A percentile compares a stretch with the other conserved stretches of the same genome.
Conservation (phyloP, 305 asterid species). For the Salvia sclarea region DNA sequence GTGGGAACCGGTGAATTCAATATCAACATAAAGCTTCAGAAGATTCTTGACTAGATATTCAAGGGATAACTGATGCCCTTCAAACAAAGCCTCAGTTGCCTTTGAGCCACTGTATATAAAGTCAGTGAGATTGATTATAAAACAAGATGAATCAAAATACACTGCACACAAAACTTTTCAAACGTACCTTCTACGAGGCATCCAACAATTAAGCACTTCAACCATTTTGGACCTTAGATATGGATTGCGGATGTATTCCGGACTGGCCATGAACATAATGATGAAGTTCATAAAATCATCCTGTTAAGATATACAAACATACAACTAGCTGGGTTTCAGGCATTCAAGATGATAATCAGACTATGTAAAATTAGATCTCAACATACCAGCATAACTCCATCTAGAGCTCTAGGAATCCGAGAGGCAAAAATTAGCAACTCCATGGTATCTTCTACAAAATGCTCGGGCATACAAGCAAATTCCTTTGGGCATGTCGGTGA, state of each 20-base stretch:
- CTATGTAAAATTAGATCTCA: constrained; percentile 15
- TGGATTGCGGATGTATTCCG: constrained; percentile 86
- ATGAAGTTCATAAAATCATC: constrained; percentile 98
- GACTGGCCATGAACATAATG: constrained; percentile 98
- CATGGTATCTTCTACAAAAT: constrained; percentile 94
- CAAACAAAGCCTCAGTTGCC: constrained; percentile 76
- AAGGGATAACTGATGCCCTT: constrained; percentile 87
- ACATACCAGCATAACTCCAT: constrained; percentile 78
- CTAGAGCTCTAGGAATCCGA: constrained; percentile 95
- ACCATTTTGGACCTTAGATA: constrained; percentile 98
- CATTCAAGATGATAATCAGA: constrained; percentile 22
- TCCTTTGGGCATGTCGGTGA: constrained; percentile 82
- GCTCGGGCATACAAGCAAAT: constrained; percentile 93
- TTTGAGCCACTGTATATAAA: constrained; percentile 70
- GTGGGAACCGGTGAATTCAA: constrained; percentile 98
- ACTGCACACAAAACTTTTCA: neutral
- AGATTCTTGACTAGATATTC: constrained; percentile 88
- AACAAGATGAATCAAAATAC: constrained; percentile 6
- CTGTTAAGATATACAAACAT: constrained; percentile 43
- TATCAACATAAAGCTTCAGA: constrained; percentile 93
- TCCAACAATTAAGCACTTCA: constrained; percentile 96
- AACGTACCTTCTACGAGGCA: constrained; percentile 87
- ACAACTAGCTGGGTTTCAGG: constrained; percentile 20
- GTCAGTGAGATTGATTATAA: constrained; percentile 20
- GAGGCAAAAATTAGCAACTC: constrained; percentile 94